A percentile compares a stretch with the other conserved stretches of the same genome.
phyloP scores from a whole-genome alignment of 192 early-diverging fungal species.

The Coemansia sp. region DNA sequence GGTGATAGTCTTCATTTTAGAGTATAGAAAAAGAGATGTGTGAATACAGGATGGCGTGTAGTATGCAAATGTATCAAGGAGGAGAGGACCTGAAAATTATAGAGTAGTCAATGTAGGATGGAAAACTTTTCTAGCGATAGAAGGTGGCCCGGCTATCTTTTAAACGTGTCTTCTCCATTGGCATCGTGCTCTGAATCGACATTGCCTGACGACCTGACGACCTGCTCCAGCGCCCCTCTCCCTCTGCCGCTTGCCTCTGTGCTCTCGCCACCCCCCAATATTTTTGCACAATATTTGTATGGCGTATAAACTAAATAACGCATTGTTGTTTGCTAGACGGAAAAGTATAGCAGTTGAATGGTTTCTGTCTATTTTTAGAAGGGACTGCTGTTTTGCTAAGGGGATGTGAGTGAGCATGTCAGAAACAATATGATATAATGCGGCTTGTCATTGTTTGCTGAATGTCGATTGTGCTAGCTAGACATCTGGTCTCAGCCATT shows the following conservation, averaged over 20 bases:
- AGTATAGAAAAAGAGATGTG: slow-evolving; percentile 1
- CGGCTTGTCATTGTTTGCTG: background rate
- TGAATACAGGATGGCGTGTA: background rate
- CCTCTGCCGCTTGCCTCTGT: background rate
- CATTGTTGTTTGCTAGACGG: background rate
- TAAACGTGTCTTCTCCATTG: background rate
- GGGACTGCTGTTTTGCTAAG: background rate
- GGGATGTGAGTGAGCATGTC: background rate
- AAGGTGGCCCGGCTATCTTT: background rate
- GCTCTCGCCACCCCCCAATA: slow-evolving; percentile 3
- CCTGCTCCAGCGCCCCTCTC: background rate
- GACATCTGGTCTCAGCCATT: background rate
- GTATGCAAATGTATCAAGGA: background rate
- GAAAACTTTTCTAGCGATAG: background rate
- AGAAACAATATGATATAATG: background rate
- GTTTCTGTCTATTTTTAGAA: background rate
- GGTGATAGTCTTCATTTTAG: slow-evolving; percentile 31
- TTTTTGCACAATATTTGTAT: background rate
- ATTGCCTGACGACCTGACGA: background rate
- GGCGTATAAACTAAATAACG: background rate
- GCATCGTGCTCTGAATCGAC: background rate
- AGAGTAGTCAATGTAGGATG: background rate
- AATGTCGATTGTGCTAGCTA: background rate
- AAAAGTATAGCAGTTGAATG: background rate
- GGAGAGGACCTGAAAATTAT: background rate